phyloP scores from a whole-genome alignment of 2,329 filamentous ascomycete genomes.

The Colletotrichum sp. region DNA sequence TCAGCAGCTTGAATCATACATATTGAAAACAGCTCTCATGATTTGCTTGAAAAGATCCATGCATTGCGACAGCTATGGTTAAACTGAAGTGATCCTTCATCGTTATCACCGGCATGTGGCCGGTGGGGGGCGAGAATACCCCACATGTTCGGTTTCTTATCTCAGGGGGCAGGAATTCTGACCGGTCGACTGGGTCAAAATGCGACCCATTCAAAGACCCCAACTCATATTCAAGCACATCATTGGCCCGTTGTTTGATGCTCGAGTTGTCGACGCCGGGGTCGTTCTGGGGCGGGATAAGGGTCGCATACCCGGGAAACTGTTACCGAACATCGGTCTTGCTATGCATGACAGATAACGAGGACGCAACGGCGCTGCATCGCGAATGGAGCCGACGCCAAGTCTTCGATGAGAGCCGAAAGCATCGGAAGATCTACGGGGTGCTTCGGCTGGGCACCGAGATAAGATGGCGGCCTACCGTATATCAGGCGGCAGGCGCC shows the following conservation, averaged over 20 bases:
- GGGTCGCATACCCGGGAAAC: neutral
- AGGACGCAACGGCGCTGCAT: neutral
- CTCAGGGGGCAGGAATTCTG: neutral
- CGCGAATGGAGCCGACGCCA: neutral
- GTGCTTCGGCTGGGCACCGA: neutral
- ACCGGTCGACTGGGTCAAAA: neutral
- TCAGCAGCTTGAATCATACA: neutral
- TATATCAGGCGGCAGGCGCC: neutral
- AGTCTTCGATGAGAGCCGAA: neutral
- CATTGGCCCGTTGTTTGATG: neutral
- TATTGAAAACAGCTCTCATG: neutral
- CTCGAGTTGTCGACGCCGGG: neutral
- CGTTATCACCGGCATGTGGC: neutral
- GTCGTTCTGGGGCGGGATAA: neutral
- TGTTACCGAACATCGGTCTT: neutral
- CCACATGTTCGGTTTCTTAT: neutral
- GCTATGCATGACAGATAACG: neutral
- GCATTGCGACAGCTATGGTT: neutral
- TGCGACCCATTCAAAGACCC: neutral
- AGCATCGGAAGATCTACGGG: neutral
- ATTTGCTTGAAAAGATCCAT: neutral
- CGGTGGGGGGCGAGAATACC: neutral
- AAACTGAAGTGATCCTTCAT: neutral
- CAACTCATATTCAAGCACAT: neutral
- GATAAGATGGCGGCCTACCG: neutral